These are phyloP conservation scores for Tylopilus sp. DNA, from an alignment of 768 basidiomycete genomes.

Conservation along the genomic window DNA sequence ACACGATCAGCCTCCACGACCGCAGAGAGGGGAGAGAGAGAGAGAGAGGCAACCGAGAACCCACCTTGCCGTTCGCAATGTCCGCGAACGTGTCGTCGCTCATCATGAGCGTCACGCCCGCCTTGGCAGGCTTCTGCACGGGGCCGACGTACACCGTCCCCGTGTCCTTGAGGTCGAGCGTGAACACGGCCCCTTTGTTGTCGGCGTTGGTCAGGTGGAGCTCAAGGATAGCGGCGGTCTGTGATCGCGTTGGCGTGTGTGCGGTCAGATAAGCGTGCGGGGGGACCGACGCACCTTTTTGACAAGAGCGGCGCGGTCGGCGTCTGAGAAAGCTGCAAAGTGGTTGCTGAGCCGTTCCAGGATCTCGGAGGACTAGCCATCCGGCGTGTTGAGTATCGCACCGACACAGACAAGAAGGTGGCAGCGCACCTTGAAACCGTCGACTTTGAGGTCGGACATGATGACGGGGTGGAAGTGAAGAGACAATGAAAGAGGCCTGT, in stretches of 20 bases:
- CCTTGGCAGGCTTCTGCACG: slow-evolving; percentile 46
- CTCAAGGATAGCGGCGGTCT: slow-evolving; percentile 90
- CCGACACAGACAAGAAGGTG: too few species aligned
- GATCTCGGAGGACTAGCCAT: slow-evolving; percentile 60
- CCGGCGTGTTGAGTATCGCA: too few species aligned
- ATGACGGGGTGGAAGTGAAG: slow-evolving; percentile 7
- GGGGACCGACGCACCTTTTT: slow-evolving; percentile 52
- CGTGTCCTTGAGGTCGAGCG: slow-evolving; percentile 88
- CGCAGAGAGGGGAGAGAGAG: too few species aligned
- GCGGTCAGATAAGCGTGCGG: not conserved
- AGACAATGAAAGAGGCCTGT: not conserved
- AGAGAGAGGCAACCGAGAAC: too few species aligned
- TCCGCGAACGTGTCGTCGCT: slow-evolving; percentile 72
- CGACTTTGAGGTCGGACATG: slow-evolving; percentile 72
- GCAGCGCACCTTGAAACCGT: slow-evolving; percentile 63
- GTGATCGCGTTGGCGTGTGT: not conserved
- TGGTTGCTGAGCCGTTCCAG: slow-evolving; percentile 49
- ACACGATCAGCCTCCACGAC: too few species aligned
- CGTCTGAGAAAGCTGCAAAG: slow-evolving; percentile 52
- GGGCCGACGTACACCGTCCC: slow-evolving; percentile 74
- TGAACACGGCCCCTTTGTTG: slow-evolving; percentile 77
- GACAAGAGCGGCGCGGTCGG: slow-evolving; percentile 63
- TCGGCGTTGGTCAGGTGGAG: slow-evolving; percentile 71
- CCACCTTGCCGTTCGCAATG: slow-evolving; percentile 70
- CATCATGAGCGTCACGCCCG: slow-evolving; percentile 80